Evolutionary conservation across 306 rosid genomes (phyloP).

Genomic region (Heteromeles arbutifolia): DNA sequence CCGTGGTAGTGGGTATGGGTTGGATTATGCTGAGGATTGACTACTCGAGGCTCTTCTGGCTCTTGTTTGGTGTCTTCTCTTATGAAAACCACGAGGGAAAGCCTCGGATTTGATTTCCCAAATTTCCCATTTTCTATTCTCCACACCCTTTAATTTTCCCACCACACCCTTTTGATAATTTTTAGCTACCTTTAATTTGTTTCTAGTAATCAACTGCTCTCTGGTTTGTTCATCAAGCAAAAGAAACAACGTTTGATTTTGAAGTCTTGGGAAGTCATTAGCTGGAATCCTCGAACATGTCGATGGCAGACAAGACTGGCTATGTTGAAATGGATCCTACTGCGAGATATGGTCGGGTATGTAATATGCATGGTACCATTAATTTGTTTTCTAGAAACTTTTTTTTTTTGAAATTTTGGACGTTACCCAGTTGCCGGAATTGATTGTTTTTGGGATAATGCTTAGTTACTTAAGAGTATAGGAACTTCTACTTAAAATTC

Average conservation of each 20-base stretch:
- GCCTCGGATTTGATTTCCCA: slow-evolving; percentile 42
- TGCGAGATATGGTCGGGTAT: slow-evolving; percentile 74
- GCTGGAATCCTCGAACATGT: neutral
- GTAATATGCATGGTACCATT: slow-evolving; percentile 15
- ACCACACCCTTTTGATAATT: neutral
- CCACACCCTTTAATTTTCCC: neutral
- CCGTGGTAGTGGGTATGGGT: slow-evolving; percentile 32
- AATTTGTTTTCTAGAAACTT: neutral
- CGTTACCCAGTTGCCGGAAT: neutral
- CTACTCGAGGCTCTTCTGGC: slow-evolving; percentile 58
- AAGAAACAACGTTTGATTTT: neutral
- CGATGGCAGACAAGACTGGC: slow-evolving; percentile 11
- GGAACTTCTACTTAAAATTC: too few relatives aligned
- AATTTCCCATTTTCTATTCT: neutral
- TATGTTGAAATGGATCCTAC: slow-evolving; percentile 73
- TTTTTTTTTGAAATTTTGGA: too few relatives aligned
- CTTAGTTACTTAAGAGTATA: too few relatives aligned
- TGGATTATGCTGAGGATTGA: slow-evolving; percentile 58
- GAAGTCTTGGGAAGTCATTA: neutral
- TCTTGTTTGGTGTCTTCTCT: slow-evolving; percentile 52
- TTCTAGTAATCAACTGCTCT: neutral
- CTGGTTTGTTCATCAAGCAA: neutral
- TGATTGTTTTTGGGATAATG: too few relatives aligned
- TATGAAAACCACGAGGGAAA: slow-evolving; percentile 60
- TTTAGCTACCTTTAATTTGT: neutral